These are phyloP conservation scores for Pelargonium nanum DNA, from an alignment of 345 rosid species.

Conservation along the genomic window DNA sequence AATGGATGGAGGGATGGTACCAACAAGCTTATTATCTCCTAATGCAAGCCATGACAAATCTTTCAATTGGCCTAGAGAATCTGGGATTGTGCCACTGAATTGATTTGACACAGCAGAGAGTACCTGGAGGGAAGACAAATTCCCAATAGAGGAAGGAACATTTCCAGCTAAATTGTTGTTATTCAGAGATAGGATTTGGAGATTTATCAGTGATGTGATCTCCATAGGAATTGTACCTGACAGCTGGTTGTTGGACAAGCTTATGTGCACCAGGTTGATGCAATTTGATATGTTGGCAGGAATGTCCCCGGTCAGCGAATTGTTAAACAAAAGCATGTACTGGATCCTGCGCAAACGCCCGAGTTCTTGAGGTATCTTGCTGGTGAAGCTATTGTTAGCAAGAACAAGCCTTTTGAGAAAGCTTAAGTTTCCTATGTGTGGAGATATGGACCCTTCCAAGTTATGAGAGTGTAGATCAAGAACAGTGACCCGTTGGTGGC, in stretches of 20 bases:
- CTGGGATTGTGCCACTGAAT: not conserved
- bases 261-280: slow-evolving; percentile 1
- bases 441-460: slow-evolving; percentile 9
- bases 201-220: slow-evolving; percentile 1
- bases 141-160: slow-evolving; percentile 14
- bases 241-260: slow-evolving; percentile 3
- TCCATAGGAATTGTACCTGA: not conserved
- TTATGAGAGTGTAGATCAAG: slow-evolving; percentile 3
- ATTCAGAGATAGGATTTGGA: not conserved
- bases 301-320: slow-evolving; percentile 1
- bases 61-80: not conserved
- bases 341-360: slow-evolving; percentile 6
- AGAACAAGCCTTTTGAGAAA: slow-evolving; percentile 11
- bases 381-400: not conserved
- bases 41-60: not conserved
- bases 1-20: slow-evolving; percentile 10
- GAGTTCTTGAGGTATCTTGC: slow-evolving; percentile 10
- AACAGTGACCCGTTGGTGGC: slow-evolving; percentile 8
- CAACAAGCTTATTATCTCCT: slow-evolving; percentile 4
- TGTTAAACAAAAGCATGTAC: not conserved
- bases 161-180: slow-evolving; percentile 3
- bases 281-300: slow-evolving; percentile 8
- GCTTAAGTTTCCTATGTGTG: slow-evolving; percentile 17
- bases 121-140: slow-evolving; percentile 3
- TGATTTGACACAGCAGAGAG: not conserved